Base-by-base conservation (phyloP, 768 basidiomycete species). In the Phanerodontia chrysosporium region DNA sequence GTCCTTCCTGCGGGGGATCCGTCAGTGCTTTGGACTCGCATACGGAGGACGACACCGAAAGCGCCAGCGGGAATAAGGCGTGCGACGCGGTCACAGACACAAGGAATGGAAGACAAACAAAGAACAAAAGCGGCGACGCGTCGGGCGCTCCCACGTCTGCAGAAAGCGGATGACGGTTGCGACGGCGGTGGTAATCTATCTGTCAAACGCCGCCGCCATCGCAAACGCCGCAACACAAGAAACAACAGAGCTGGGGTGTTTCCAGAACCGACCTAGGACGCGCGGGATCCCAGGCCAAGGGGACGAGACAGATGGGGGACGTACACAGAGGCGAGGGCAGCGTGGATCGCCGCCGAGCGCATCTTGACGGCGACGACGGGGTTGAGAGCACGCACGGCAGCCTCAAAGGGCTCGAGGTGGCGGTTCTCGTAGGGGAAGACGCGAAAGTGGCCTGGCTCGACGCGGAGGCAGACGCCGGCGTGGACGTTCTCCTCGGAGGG, bases 371-470 rank as follows among this genome's bases (percentile, higher is more conserved):
- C 89, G 55, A 94, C 89, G 24, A 91, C 84, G 3, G 93, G 91
- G 64, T 95, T 95, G 60, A 95, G 76, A 30, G 71, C 68, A 22
- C 83, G 78, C 32, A 94, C 79, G 6, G 92, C 91, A 3, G 83
- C 85, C 73, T 92, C 92, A 64, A 95, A 95, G 8, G 90, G 89
- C 8, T 80, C 84, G 32, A 95, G 79, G 65, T 79, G 87, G 21
- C 78, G 79, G 69, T 92, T 92, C 69, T 93, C 89, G 65, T 92
- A 92, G 7, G 92, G 92, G 67, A 92, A 95, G 32, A 89, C 83
- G 28, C 92, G 83, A 71, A 88, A 92, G 60, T 81, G 78, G 46
- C 85, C 85, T 10, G 82, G 75, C 51, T 85, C 81, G 25, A 89
- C 81, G 48, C 90, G 80, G 25, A 92, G 73, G 67, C 87, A 90